A percentile compares a stretch with the other conserved stretches of the same genome.
phyloP scores from a whole-genome alignment of 2,329 filamentous ascomycete genomes.

The Pseudocercospora macadamiae region DNA sequence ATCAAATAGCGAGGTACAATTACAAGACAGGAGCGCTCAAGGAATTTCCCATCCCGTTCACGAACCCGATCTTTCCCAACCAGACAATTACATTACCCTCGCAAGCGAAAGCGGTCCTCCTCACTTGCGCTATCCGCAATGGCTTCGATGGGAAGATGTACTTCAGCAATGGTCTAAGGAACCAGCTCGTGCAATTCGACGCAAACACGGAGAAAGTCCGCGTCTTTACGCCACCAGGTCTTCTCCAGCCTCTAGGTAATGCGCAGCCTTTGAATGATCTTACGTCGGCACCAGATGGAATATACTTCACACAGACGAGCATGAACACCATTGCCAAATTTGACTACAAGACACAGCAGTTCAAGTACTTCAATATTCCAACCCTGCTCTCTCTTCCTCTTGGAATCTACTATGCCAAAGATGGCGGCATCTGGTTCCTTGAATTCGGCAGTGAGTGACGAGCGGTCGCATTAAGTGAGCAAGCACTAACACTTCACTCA shows the following conservation, averaged over 20 bases:
- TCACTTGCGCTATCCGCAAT: slow-evolving; percentile 18
- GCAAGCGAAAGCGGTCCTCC: slow-evolving; percentile 10
- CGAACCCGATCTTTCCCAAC: slow-evolving; percentile 7
- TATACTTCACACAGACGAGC: slow-evolving; percentile 14
- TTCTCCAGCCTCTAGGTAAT: slow-evolving; percentile 7
- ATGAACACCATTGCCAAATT: slow-evolving; percentile 12
- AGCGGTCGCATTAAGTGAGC: not conserved
- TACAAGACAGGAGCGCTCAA: slow-evolving; percentile 15
- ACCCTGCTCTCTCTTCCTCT: slow-evolving; percentile 1
- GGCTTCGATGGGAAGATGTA: slow-evolving; percentile 20
- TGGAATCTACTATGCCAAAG: slow-evolving; percentile 14
- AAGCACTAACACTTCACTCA: not conserved
- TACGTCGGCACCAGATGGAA: slow-evolving; percentile 13
- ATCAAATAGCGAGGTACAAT: slow-evolving; percentile 14
- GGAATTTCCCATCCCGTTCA: slow-evolving; percentile 22
- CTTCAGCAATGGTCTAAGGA: slow-evolving; percentile 14
- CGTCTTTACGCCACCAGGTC: slow-evolving; percentile 15
- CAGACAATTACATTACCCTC: slow-evolving; percentile 13
- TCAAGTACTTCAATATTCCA: slow-evolving; percentile 11
- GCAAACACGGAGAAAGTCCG: slow-evolving; percentile 8
- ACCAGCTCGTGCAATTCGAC: slow-evolving; percentile 19
- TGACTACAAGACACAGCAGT: slow-evolving; percentile 10
- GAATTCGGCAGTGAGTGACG: slow-evolving; percentile 2
- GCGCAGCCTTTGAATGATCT: slow-evolving; percentile 15
- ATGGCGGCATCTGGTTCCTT: slow-evolving; percentile 15